Evolutionary conservation across 1,284 basidiomycete genomes (phyloP).

Genomic region (Retiboletus flavoniger): DNA sequence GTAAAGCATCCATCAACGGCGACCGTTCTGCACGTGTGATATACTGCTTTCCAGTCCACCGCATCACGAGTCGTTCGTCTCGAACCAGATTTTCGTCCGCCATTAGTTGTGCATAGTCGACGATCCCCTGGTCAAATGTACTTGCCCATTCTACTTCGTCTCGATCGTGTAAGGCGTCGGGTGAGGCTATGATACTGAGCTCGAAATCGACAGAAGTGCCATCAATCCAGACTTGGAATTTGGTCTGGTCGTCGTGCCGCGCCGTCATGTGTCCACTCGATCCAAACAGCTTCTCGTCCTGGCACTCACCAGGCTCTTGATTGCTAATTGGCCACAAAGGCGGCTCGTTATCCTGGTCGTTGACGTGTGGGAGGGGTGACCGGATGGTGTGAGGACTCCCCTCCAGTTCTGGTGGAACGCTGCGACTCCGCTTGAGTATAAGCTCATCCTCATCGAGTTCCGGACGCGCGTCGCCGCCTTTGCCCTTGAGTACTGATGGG

Average conservation of each 20-base stretch:
- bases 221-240: slow-evolving; percentile 58
- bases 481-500: slow-evolving; percentile 30
- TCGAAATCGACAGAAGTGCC: slow-evolving; percentile 58
- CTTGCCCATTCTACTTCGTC: slow-evolving; percentile 53
- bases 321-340: neutral
- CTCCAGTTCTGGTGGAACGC: slow-evolving; percentile 54
- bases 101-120: slow-evolving; percentile 57
- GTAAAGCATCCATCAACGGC: slow-evolving; percentile 63
- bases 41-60: slow-evolving; percentile 67
- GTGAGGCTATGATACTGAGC: slow-evolving; percentile 49
- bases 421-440: slow-evolving; percentile 45
- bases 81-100: slow-evolving; percentile 52
- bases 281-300: slow-evolving; percentile 38
- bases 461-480: slow-evolving; percentile 15
- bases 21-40: slow-evolving; percentile 62
- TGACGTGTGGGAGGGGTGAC: slow-evolving; percentile 35
- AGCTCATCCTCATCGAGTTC: slow-evolving; percentile 30
- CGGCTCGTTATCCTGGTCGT: slow-evolving; percentile 30
- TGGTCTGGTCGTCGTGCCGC: slow-evolving; percentile 50
- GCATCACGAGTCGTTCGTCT: slow-evolving; percentile 61
- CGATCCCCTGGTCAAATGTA: slow-evolving; percentile 52
- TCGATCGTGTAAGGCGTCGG: slow-evolving; percentile 36
- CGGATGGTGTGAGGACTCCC: slow-evolving; percentile 39
- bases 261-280: slow-evolving; percentile 52
- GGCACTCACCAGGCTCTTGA: slow-evolving; percentile 5